Conservation (phyloP, 805 yeast genomes). For the Metschnikowia shivogae region DNA sequence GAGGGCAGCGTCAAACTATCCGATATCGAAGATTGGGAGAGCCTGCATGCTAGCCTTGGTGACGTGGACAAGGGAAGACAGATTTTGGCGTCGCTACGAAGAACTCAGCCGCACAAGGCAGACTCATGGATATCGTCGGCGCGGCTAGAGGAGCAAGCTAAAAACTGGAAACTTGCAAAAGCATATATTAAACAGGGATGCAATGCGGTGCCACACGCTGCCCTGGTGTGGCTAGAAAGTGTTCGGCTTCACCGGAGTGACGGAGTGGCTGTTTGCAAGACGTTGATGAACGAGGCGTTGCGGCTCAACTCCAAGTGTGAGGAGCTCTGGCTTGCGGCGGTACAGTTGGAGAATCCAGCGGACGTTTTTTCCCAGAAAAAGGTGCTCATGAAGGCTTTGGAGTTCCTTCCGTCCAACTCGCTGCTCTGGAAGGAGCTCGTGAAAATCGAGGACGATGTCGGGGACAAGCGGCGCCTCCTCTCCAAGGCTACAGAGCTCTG, state of each 20-base stretch:
- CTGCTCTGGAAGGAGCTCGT: constrained; percentile 68
- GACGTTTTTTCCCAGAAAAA: constrained; percentile 50
- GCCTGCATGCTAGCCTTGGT: constrained; percentile 5
- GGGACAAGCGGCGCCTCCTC: constrained; percentile 51
- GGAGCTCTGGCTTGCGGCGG: constrained; percentile 70
- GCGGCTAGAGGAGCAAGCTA: constrained; percentile 64
- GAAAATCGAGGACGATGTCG: constrained; percentile 50
- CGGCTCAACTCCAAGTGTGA: constrained; percentile 51
- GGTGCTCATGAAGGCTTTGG: constrained; percentile 69
- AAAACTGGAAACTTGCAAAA: constrained; percentile 53
- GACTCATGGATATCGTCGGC: constrained; percentile 88
- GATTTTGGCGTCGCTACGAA: constrained; percentile 63
- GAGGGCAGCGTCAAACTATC: constrained; percentile 6
- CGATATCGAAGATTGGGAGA: constrained; percentile 15
- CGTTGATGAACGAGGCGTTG: constrained; percentile 64
- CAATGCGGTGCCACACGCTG: constrained; percentile 56
- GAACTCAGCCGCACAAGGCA: constrained; percentile 67
- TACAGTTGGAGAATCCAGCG: constrained; percentile 50
- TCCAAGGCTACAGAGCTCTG: constrained; percentile 64
- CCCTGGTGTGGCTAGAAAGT: constrained; percentile 79
- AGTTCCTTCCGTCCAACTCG: constrained; percentile 52
- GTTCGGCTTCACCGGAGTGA: constrained; percentile 54
- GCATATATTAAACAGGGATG: constrained; percentile 72
- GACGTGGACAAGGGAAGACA: constrained; percentile 46
- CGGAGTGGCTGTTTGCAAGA: constrained; percentile 44